These are phyloP conservation scores for Astrothelium macrocarpum DNA, from an alignment of 495 filamentous ascomycete genomes.

Conservation along the genomic window DNA sequence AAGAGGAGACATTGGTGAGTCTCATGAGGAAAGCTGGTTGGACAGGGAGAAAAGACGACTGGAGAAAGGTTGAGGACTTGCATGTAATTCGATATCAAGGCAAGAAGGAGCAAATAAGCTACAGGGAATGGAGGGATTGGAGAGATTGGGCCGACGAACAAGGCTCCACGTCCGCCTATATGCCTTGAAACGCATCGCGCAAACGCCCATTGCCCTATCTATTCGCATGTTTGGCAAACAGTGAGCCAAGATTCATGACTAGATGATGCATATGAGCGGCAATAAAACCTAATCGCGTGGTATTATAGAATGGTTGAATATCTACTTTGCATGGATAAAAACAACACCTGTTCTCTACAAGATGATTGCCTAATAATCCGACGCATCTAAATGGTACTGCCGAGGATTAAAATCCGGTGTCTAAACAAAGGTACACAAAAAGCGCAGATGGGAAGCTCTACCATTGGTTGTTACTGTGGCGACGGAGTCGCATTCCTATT, in stretches of 20 bases:
- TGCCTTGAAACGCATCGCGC: neutral
- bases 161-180: neutral
- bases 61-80: conserved; percentile 63
- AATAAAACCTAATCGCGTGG: too few relatives aligned
- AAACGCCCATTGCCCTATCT: neutral
- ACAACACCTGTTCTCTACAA: neutral
- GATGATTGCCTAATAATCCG: too few relatives aligned
- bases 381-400: neutral
- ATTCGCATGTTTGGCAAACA: neutral
- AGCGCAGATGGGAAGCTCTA: neutral
- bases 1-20: conserved; percentile 81
- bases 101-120: conserved; percentile 56
- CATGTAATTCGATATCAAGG: conserved; percentile 75
- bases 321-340: neutral
- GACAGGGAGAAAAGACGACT: conserved; percentile 56
- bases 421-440: neutral
- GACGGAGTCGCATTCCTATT: neutral
- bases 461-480: neutral
- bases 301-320: neutral
- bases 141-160: conserved; percentile 53
- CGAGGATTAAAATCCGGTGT: neutral
- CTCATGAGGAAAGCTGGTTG: conserved; percentile 93
- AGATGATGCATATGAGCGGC: too few relatives aligned
- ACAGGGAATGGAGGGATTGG: conserved; percentile 67
- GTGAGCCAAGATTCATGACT: too few relatives aligned